Base-by-base conservation (phyloP, 768 basidiomycete species). In the Lactarius evosmus region DNA sequence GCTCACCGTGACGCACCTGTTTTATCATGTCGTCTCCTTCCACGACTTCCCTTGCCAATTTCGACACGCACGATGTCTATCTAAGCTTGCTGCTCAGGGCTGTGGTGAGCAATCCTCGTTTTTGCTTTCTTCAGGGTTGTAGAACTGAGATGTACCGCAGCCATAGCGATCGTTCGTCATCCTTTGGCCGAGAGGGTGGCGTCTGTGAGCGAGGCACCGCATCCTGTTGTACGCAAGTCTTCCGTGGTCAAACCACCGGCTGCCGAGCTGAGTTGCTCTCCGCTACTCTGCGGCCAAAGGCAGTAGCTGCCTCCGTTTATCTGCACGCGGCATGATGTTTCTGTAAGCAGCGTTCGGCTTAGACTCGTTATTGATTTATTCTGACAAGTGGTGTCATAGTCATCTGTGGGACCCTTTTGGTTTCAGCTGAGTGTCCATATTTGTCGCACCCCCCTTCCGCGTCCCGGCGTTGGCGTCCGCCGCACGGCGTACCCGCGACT, bases 401-500 rank as follows among this genome's bases (percentile, higher is more conserved):
- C 33, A 16, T 27, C 49, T 17, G 33, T 22, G 6, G 22, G 12
- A 9, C n/a, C 25, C 53, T 17, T 55, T 32, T 19, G 8, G 25
- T 61, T 29, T 41, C 30, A 65, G 63, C 63, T 65, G 16, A 65
- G 63, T 65, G 4, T 14, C 52, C 55, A 16, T 36, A 19, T 51
- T 30, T 38, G 19, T 57, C 53, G 9, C 30, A 2, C 40, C 16
- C 53, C 16, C 58, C 14, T 17, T 52, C 44, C 53, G 63, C 38
- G 59, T 52, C 59, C 49, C 50, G 63, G 46, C 7, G 63, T 52
- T 8, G 46, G 33, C 25, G 55, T 60, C 54, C 14, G 63, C 29
- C 49, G 38, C 17, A 41, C 53, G 63, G 2, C 58, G 63, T 32
- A 40, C 30, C 62, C 44, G 63, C 63, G 63, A 65, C 63, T 49